Base-by-base conservation (phyloP, 345 rosid species). In the Mangifera indica region DNA sequence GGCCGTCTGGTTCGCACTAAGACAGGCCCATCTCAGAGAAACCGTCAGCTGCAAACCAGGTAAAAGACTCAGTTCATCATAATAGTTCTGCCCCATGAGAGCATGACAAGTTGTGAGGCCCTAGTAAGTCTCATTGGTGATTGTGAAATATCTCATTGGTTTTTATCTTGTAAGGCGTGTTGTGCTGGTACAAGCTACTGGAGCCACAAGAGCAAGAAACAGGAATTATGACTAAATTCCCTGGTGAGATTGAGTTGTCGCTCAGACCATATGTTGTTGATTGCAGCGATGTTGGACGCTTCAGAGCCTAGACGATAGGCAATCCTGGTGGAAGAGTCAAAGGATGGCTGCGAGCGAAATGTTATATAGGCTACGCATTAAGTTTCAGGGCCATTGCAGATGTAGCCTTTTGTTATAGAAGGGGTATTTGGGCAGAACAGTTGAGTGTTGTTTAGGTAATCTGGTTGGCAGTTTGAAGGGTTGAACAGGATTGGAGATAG, bases 21-120 rank as follows among this genome's bases (percentile, higher is more conserved):
- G 78, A 73, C 83, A 80, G 4, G 83, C 83, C 48, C 83, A 80
- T 62, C 76, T 62, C 20, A 80, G 20, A 0, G 78, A 78, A 21
- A 76, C 48, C 2, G 1, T 34, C 45, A 76, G 0, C 56, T 64
- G 54, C 42, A 2, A 1, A 10, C 44, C 75, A 2, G 14, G 22
- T 0, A 0, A 0, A 15, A 68, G 58, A 57, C 1, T 13, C 4
- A 0, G 0, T 3, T 0, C 0, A 0, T 21, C 48, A 22, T 46
- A 59, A 13, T 55, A 22, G 42, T 76, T 79, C n/a, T 76, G 79
- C 6, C 26, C 64, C 3, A 20, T 24, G 37, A 79, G 18, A 54
- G 79, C 77, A 63, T 76, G 79, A 44, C 83, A 80, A 53, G 79
- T 80, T 7, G 72, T 72, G 8, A 76, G 54, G 72, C 77, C 80